A percentile compares a stretch with the other conserved stretches of the same genome.
Evolutionary conservation across 441 rosid species (phyloP).

Genomic region (Capsella rubella): DNA sequence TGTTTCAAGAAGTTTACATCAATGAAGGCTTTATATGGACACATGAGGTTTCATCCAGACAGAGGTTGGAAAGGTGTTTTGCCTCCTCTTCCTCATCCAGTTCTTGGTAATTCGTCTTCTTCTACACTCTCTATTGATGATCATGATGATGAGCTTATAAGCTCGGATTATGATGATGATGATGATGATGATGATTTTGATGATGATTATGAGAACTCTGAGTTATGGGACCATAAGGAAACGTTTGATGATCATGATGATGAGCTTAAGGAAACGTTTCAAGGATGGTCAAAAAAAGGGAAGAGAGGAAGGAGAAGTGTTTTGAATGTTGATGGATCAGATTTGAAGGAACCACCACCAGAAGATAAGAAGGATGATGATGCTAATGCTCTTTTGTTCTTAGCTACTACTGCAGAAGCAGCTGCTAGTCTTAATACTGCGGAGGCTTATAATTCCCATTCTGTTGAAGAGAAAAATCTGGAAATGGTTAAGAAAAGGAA

Average conservation of each 20-base stretch:
- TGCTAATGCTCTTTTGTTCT: slow-evolving; percentile 32
- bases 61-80: slow-evolving; percentile 53
- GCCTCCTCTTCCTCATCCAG: slow-evolving; percentile 40
- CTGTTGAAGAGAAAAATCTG: slow-evolving; percentile 1
- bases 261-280: slow-evolving; percentile 40
- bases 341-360: slow-evolving; percentile 15
- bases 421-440: slow-evolving; percentile 6
- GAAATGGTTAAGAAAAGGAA: slow-evolving; percentile 17
- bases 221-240: slow-evolving; percentile 28
- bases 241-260: background rate
- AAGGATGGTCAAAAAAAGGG: slow-evolving; percentile 45
- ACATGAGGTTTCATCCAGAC: slow-evolving; percentile 67
- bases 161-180: slow-evolving; percentile 42
- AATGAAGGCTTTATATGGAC: slow-evolving; percentile 59
- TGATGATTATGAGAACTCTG: slow-evolving; percentile 38
- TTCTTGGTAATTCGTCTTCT: slow-evolving; percentile 25
- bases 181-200: slow-evolving; percentile 39
- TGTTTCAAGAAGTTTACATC: slow-evolving; percentile 53
- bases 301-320: slow-evolving; percentile 41
- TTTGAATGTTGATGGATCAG: slow-evolving; percentile 24
- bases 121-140: slow-evolving; percentile 46
- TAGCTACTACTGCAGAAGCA: slow-evolving; percentile 40
- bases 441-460: slow-evolving; percentile 6
- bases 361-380: slow-evolving; percentile 16
- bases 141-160: slow-evolving; percentile 27